These are phyloP conservation scores for Pythium dissotocum DNA, from an alignment of 352 stramenopile genomes.

Conservation along the genomic window DNA sequence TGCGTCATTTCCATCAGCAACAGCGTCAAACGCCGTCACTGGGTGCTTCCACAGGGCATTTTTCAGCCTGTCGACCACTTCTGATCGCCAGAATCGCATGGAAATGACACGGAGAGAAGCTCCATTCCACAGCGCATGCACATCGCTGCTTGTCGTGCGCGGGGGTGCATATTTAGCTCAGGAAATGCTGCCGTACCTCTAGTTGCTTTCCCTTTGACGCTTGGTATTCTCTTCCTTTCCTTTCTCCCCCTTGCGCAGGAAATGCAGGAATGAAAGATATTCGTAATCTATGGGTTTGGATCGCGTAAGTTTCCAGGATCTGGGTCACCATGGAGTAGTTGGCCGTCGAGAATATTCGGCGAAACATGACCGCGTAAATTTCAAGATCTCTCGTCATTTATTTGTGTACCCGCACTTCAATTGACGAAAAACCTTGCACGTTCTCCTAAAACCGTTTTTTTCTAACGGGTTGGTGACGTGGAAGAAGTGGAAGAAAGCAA, in stretches of 20 bases:
- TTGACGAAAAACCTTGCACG: constrained; percentile 4
- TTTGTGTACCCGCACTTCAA: constrained; percentile 22
- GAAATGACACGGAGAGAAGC: not conserved
- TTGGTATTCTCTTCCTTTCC: constrained; percentile 18
- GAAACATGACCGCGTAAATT: constrained; percentile 23
- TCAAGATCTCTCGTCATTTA: constrained; percentile 18
- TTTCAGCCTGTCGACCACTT: constrained; percentile 3
- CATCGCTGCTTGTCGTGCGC: too few species aligned
- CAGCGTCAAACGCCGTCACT: not conserved
- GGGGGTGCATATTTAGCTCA: not conserved
- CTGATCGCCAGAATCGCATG: not conserved
- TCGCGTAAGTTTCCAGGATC: constrained; percentile 15
- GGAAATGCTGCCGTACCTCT: constrained; percentile 7
- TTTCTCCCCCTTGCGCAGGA: constrained; percentile 23
- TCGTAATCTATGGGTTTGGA: constrained; percentile 15
- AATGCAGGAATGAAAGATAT: constrained; percentile 35
- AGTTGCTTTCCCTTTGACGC: constrained; percentile 19
- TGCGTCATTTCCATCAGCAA: not conserved
- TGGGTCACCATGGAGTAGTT: constrained; percentile 9
- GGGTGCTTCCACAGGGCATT: not conserved
- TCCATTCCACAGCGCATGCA: not conserved
- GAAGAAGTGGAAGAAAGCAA: constrained; percentile 15
- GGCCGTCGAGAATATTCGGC: constrained; percentile 30
- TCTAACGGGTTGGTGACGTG: constrained; percentile 21
- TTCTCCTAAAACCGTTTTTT: constrained; percentile 23